Conservation (phyloP, 331 rosid species). For the Quercus lobata region DNA sequence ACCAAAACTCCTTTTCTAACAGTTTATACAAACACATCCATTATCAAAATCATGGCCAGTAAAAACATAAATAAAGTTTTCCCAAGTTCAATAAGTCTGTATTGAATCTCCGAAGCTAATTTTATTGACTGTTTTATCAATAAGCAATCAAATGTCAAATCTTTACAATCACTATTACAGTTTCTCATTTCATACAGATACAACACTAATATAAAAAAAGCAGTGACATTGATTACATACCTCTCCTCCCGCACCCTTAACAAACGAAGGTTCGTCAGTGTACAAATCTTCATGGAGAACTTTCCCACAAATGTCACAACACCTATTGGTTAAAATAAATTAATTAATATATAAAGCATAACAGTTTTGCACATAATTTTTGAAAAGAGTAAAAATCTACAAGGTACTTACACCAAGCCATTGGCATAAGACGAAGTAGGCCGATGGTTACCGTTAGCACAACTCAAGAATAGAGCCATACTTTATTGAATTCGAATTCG, state of each 20-base stretch:
- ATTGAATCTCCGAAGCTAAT: too few relatives aligned
- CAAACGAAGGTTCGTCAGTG: slow-evolving; percentile 15
- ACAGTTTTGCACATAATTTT: not conserved
- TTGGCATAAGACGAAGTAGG: not conserved
- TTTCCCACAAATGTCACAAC: slow-evolving; percentile 32
- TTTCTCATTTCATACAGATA: too few relatives aligned
- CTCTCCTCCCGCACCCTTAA: slow-evolving; percentile 21
- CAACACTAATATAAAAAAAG: not conserved
- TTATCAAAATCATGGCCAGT: too few relatives aligned
- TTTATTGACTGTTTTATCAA: too few relatives aligned
- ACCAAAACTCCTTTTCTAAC: too few relatives aligned
- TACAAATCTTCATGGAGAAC: slow-evolving; percentile 14
- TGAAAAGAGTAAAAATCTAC: too few relatives aligned
- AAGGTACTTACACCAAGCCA: slow-evolving; percentile 1
- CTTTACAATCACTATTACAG: too few relatives aligned
- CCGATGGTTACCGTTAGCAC: not conserved
- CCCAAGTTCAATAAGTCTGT: too few relatives aligned
- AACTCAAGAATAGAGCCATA: not conserved
- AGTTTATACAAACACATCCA: too few relatives aligned
- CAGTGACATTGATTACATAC: not conserved
- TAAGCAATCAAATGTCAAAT: too few relatives aligned
- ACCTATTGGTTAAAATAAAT: not conserved
- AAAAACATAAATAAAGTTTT: too few relatives aligned
- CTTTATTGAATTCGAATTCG: not conserved
- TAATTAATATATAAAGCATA: not conserved